Percentiles rank a stretch among this genome's conserved stretches.
Conservation (phyloP, 148 eudicot species). For the Selenicereus undatus region DNA sequence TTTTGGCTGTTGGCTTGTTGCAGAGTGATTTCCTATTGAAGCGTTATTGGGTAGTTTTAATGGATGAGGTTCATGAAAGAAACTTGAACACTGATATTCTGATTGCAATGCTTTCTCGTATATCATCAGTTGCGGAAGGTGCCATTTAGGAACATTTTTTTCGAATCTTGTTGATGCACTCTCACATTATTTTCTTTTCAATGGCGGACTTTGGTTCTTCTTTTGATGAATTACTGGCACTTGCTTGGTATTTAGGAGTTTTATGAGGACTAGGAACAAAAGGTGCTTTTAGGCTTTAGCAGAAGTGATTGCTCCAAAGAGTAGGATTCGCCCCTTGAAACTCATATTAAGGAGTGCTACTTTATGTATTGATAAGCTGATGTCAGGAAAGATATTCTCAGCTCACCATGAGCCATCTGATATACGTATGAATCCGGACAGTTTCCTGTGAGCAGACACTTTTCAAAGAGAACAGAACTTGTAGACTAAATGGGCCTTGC, state of each 20-base stretch:
- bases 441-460: constrained; percentile 63
- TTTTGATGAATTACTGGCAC: not conserved
- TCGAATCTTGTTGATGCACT: not conserved
- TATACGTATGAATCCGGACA: constrained; percentile 61
- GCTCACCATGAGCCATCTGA: constrained; percentile 52
- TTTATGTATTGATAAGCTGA: constrained; percentile 77
- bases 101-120: constrained; percentile 92
- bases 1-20: constrained; percentile 14
- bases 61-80: constrained; percentile 99
- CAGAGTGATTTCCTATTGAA: constrained; percentile 75
- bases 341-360: constrained; percentile 97
- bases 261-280: constrained; percentile 51
- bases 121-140: constrained; percentile 60
- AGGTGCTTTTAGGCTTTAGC: constrained; percentile 47
- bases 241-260: constrained; percentile 27
- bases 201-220: not conserved
- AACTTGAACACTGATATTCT: constrained; percentile 94
- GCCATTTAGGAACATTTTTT: not conserved
- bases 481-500: constrained; percentile 83
- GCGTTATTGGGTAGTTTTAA: constrained; percentile 66
- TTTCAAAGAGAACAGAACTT: constrained; percentile 72
- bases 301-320: constrained; percentile 34
- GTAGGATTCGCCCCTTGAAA: constrained; percentile 52
- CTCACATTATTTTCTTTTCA: not conserved
- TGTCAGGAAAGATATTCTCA: constrained; percentile 43